Base-by-base conservation (phyloP, 2,329 filamentous ascomycete genomes). In the Dendrostoma leiphaemia region DNA sequence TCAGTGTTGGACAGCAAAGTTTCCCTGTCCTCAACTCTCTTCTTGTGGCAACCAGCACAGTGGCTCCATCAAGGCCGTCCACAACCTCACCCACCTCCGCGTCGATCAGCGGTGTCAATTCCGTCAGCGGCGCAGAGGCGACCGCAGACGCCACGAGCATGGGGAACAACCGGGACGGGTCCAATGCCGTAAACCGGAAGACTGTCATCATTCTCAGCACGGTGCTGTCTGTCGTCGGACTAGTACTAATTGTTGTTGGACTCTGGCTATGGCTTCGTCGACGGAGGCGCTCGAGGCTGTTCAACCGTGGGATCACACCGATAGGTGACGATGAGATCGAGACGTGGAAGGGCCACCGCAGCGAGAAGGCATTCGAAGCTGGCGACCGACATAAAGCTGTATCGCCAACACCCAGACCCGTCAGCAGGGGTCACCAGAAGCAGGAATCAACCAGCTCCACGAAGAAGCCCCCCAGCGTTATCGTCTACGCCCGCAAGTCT, bases 251-350 rank as follows among this genome's bases (percentile, higher is more conserved):
- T 45, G 67, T 68, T 4, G 63, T 64, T 5, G 62, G 64, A 17
- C 59, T 73, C 3, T 63, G 76, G 43, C 61, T 73, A 32, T 76
- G 70, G 56, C 68, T 72, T 48, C 67, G 72, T 37, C 69, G 73
- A 38, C 73, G 72, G 38, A 63, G 63, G 43, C 68, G 68, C 31
- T 59, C 65, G 12, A 71, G 70, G 4, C 72, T 84, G 52, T 74
- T 81, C 60, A 73, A 74, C 48, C 72, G 83, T 48, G 81, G 80
- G 45, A 80, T 81, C 41, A 81, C 82, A 0, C 83, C 84, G 12
- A 84, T 86, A 56, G 77, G 80, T 58, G 84, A 86, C 61, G 82
- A 85, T 56, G 84, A 86, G 65, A 86, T 86, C 55, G 81, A 81
- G 60, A 83, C 81, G 4, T 86, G 84, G 84, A 84, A 81, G 63